phyloP scores from a whole-genome alignment of 1,139 yeast genomes.

The Groenewaldozyma auringiensis region DNA sequence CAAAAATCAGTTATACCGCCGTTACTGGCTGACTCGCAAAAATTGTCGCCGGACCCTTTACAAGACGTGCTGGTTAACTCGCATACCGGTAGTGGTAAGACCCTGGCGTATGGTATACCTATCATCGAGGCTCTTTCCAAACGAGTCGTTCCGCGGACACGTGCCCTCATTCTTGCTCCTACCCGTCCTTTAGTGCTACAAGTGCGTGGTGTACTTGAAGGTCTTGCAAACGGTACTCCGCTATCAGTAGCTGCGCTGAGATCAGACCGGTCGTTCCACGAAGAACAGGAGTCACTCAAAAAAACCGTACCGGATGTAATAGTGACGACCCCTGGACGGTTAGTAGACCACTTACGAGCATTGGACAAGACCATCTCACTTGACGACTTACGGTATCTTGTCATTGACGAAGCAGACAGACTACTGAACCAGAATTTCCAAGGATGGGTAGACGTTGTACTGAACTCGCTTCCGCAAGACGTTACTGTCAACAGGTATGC shows the following conservation, averaged over 20 bases:
- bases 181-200: constrained; percentile 83
- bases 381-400: constrained; percentile 53
- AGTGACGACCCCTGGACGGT: constrained; percentile 85
- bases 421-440: constrained; percentile 85
- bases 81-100: constrained; percentile 94
- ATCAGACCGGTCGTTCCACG: constrained; percentile 54
- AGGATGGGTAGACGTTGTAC: constrained; percentile 78
- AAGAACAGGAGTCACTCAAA: constrained; percentile 50
- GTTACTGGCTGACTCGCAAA: constrained; percentile 42
- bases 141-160: constrained; percentile 61
- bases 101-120: constrained; percentile 83
- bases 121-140: constrained; percentile 57
- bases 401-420: constrained; percentile 93
- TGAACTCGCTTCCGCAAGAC: constrained; percentile 34
- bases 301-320: constrained; percentile 63
- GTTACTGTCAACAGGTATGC: constrained; percentile 4
- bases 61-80: constrained; percentile 79
- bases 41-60: constrained; percentile 45
- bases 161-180: constrained; percentile 80
- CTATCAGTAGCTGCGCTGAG: constrained; percentile 53
- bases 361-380: constrained; percentile 34
- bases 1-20: constrained; percentile 61
- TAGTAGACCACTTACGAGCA: constrained; percentile 68
- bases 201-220: constrained; percentile 58
- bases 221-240: constrained; percentile 59